Evolutionary conservation across 257 asterid species (phyloP).

Genomic region (Solanum paucissectum): DNA sequence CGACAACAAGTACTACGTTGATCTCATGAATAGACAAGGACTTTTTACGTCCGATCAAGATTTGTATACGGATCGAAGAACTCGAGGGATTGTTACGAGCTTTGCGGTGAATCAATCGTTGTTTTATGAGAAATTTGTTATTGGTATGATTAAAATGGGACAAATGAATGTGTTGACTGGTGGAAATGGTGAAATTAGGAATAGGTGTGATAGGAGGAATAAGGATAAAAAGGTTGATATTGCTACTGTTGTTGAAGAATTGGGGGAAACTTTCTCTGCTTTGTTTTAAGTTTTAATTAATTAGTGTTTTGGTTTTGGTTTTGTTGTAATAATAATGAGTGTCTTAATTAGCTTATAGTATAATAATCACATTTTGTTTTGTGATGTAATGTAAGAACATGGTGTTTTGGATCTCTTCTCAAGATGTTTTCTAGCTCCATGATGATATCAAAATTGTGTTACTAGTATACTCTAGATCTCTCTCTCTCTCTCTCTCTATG

Average conservation of each 20-base stretch:
- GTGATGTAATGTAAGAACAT: background rate
- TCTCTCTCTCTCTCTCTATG: background rate
- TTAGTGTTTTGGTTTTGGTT: no score
- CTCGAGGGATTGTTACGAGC: background rate
- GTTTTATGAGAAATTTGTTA: background rate
- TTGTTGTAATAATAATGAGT: background rate
- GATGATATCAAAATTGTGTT: background rate
- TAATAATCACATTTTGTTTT: background rate
- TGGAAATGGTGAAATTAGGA: background rate
- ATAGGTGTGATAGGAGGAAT: background rate
- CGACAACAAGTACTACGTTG: conserved; percentile 2
- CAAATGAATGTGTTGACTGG: background rate
- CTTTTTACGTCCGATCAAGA: background rate
- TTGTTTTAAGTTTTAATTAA: background rate
- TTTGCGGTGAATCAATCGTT: background rate
- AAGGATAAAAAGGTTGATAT: background rate
- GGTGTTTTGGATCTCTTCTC: background rate
- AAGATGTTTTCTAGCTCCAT: background rate
- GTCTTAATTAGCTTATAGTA: background rate
- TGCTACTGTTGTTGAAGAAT: background rate
- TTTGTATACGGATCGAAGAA: background rate
- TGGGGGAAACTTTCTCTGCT: background rate
- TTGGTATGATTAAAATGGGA: background rate
- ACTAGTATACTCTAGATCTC: background rate
- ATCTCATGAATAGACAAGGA: conserved; percentile 1